Evolutionary conservation across 371 early-diverging fungal genomes (phyloP).

Genomic region (Coemansia sp.): DNA sequence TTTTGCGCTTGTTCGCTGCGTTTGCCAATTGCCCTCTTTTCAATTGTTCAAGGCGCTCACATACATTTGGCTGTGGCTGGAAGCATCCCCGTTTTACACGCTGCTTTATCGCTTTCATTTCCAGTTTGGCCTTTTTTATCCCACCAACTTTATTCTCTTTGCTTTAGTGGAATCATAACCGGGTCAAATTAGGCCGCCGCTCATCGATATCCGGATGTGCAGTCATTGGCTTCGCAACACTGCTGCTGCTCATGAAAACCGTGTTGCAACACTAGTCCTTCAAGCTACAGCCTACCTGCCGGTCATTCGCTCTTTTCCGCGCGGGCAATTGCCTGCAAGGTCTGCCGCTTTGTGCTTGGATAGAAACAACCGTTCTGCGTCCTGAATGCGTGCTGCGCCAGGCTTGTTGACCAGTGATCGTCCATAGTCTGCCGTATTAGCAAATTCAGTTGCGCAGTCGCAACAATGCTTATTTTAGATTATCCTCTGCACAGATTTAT

Average conservation of each 20-base stretch:
- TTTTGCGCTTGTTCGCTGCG: conserved; percentile 1
- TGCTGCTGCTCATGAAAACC: background rate
- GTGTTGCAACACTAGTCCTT: background rate
- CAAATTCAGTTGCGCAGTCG: background rate
- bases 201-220: background rate
- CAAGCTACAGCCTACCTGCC: background rate
- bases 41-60: background rate
- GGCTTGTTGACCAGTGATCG: background rate
- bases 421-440: background rate
- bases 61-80: conserved; percentile 11
- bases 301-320: background rate
- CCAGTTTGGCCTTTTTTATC: background rate
- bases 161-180: background rate
- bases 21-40: background rate
- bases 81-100: background rate
- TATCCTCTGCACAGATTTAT: background rate
- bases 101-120: background rate
- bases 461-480: conserved; percentile 1
- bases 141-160: too few species aligned
- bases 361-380: background rate
- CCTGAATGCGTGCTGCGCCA: background rate
- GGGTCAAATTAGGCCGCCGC: background rate
- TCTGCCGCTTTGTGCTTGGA: background rate
- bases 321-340: background rate
- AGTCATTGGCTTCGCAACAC: background rate